Evolutionary conservation across 2,329 filamentous ascomycete species (phyloP).

Genomic region (Talaromyces sp.): DNA sequence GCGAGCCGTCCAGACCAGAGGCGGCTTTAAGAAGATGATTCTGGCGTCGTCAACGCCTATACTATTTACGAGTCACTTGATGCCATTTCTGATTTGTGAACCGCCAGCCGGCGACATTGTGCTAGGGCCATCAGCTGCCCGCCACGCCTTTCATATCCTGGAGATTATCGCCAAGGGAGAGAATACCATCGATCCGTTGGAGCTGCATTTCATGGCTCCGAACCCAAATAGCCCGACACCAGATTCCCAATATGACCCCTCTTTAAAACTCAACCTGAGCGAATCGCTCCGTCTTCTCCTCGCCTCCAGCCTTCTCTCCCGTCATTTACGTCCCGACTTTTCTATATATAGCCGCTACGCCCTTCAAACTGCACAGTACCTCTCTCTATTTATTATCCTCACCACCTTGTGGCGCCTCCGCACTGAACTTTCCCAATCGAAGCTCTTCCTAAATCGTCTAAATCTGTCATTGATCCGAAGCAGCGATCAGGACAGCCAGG

Average conservation of each 20-base stretch:
- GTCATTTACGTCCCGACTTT: neutral
- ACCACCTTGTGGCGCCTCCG: neutral
- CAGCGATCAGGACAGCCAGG: neutral
- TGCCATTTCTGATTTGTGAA: conserved; percentile 2
- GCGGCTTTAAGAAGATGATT: conserved; percentile 1
- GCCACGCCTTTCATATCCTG: neutral
- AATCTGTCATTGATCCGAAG: neutral
- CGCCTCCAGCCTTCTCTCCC: neutral
- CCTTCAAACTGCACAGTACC: neutral
- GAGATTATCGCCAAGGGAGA: neutral
- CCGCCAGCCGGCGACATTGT: neutral
- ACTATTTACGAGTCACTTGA: neutral
- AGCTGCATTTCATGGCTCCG: neutral
- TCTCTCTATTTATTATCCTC: neutral
- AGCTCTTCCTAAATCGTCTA: neutral
- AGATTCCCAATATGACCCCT: neutral
- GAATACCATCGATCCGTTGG: neutral
- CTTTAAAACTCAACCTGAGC: neutral
- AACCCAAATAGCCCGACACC: neutral
- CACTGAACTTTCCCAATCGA: neutral
- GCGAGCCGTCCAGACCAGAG: neutral
- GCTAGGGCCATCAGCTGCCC: neutral
- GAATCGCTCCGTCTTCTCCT: neutral
- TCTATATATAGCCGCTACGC: neutral
- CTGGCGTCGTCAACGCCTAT: neutral